A percentile compares a stretch with the other conserved stretches of the same genome.
These are phyloP conservation scores for Ceratopteris richardii DNA, from an alignment of 75 land plant species.

Conservation along the genomic window DNA sequence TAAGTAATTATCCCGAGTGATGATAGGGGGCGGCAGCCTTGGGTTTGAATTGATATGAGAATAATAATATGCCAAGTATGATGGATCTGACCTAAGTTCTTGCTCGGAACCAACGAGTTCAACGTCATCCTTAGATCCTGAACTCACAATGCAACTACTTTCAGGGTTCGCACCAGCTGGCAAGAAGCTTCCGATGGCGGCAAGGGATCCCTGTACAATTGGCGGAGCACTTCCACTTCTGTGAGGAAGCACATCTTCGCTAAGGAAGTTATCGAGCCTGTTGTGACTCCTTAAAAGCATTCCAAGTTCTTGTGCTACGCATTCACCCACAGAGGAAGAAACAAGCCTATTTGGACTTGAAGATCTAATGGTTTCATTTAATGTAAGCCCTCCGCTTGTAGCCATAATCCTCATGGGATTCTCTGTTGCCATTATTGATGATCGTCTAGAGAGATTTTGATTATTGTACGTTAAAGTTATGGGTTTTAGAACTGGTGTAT, in stretches of 20 bases:
- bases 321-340: constrained; percentile 19
- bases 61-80: constrained; percentile 50
- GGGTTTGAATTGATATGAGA: constrained; percentile 55
- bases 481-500: no score
- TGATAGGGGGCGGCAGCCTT: constrained; percentile 50
- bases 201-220: constrained; percentile 44
- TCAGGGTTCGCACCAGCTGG: constrained; percentile 1
- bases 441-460: no score
- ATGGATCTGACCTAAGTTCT: constrained; percentile 46
- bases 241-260: constrained; percentile 22
- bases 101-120: constrained; percentile 23
- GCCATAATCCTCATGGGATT: constrained; percentile 44
- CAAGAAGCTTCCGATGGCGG: constrained; percentile 36
- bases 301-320: constrained; percentile 52
- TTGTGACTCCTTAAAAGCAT: constrained; percentile 51
- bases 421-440: constrained; percentile 52
- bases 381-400: constrained; percentile 14
- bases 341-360: constrained; percentile 8
- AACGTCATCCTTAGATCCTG: constrained; percentile 1
- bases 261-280: constrained; percentile 18
- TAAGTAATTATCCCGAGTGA: constrained; percentile 48
- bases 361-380: constrained; percentile 1
- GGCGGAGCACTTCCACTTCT: constrained; percentile 61
- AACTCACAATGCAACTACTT: neutral
- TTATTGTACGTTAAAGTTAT: no score